A percentile compares a stretch with the other conserved stretches of the same genome.
These are phyloP conservation scores for Rhizoctonia solani DNA, from an alignment of 1,284 basidiomycete genomes.

Conservation along the genomic window DNA sequence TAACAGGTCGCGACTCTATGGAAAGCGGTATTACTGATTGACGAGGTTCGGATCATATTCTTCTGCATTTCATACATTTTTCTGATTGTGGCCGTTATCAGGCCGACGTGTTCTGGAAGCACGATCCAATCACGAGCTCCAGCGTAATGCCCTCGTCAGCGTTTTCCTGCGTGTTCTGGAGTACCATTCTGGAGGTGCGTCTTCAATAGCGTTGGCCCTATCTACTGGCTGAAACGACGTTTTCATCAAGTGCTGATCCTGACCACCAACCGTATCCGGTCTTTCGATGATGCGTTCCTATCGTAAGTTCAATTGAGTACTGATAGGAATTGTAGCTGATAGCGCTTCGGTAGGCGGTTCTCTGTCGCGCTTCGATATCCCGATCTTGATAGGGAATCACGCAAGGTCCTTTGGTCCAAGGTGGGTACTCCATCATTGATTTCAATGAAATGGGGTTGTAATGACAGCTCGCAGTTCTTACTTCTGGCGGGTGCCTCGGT, in stretches of 20 bases:
- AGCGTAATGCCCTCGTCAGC: conserved; percentile 41
- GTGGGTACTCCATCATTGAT: neutral
- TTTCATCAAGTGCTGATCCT: conserved; percentile 38
- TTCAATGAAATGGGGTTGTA: neutral
- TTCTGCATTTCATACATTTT: neutral
- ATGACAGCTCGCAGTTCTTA: conserved; percentile 5
- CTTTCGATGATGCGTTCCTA: conserved; percentile 41
- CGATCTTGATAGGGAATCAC: conserved; percentile 33
- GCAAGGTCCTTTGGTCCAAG: conserved; percentile 28
- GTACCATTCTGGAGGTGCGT: conserved; percentile 35
- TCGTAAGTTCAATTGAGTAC: conserved; percentile 3
- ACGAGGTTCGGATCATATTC: conserved; percentile 6
- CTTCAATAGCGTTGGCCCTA: neutral
- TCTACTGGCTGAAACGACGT: conserved; percentile 27
- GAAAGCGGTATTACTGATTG: conserved; percentile 34
- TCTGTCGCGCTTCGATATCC: conserved; percentile 31
- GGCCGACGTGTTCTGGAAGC: conserved; percentile 36
- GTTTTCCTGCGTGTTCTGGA: conserved; percentile 40
- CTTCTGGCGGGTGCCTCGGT: conserved; percentile 18
- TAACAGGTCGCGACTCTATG: conserved; percentile 36
- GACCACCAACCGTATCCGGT: conserved; percentile 41
- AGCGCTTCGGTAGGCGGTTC: conserved; percentile 11
- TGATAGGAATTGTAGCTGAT: neutral
- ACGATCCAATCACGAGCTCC: conserved; percentile 33
- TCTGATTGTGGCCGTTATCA: neutral